Conservation (phyloP, 148 eudicot species). For the Arctostaphylos glauca region DNA sequence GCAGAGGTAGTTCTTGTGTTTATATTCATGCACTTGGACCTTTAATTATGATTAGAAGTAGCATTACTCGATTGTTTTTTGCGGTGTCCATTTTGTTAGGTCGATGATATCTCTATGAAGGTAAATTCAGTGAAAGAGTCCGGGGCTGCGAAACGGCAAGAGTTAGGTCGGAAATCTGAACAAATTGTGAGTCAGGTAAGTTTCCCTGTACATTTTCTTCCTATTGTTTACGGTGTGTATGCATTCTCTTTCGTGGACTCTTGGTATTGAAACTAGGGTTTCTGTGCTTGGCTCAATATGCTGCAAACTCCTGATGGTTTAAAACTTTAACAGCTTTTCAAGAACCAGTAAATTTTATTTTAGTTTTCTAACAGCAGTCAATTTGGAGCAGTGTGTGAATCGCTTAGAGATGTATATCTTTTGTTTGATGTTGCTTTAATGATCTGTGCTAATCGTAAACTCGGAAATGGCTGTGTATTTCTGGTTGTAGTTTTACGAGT, state of each 20-base stretch:
- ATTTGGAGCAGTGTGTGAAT: neutral
- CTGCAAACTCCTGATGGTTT: slow-evolving; percentile 3
- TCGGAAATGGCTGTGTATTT: slow-evolving; percentile 3
- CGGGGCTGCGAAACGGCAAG: slow-evolving; percentile 51
- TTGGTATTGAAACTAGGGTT: neutral
- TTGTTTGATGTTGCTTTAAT: neutral
- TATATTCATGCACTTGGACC: neutral
- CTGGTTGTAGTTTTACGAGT: slow-evolving; percentile 37
- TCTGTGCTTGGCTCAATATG: neutral
- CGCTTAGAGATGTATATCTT: neutral
- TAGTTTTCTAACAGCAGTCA: neutral
- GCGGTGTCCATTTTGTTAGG: slow-evolving; percentile 34
- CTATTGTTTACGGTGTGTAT: neutral
- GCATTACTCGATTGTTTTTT: neutral
- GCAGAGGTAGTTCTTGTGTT: slow-evolving; percentile 50
- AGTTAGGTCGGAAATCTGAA: slow-evolving; percentile 54
- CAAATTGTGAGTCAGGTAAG: slow-evolving; percentile 60
- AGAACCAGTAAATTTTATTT: neutral
- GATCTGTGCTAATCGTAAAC: neutral
- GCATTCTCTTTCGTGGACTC: neutral
- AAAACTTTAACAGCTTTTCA: neutral
- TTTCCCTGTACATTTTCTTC: neutral
- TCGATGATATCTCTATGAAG: slow-evolving; percentile 39
- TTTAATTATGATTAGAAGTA: slow-evolving; percentile 5
- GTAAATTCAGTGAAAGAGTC: slow-evolving; percentile 46